Conservation (phyloP, 768 basidiomycete genomes). For the Tubosaeta sp. region DNA sequence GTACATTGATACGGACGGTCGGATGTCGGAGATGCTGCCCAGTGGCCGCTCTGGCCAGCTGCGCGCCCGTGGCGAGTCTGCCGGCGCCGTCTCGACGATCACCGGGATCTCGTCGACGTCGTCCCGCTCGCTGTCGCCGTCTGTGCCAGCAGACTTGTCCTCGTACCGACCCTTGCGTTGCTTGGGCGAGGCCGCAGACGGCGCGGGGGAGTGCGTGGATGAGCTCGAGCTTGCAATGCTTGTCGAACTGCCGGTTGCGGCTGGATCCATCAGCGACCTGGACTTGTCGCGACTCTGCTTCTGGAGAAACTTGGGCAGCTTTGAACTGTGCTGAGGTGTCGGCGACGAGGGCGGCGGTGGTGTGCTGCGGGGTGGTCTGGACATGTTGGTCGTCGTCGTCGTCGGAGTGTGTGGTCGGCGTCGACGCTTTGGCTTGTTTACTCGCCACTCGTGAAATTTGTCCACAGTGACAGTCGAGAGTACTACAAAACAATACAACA, state of each 20-base stretch:
- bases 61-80: constrained; percentile 48
- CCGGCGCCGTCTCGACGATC: constrained; percentile 47
- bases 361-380: constrained; percentile 43
- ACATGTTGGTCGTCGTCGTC: constrained; percentile 32
- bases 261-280: constrained; percentile 44
- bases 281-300: constrained; percentile 60
- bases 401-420: constrained; percentile 1
- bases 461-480: constrained; percentile 5
- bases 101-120: constrained; percentile 53
- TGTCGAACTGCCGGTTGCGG: constrained; percentile 31
- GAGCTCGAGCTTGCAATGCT: constrained; percentile 42
- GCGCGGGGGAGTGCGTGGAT: constrained; percentile 29
- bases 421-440: constrained; percentile 27
- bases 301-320: constrained; percentile 65
- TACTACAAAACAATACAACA: constrained; percentile 6
- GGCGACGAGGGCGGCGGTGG: constrained; percentile 42
- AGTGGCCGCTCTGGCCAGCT: constrained; percentile 55
- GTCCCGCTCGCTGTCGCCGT: constrained; percentile 32
- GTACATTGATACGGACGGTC: constrained; percentile 44
- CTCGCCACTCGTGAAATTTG: constrained; percentile 18
- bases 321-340: constrained; percentile 41
- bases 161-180: constrained; percentile 35
- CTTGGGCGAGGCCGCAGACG: constrained; percentile 28
- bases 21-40: constrained; percentile 40
- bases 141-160: constrained; percentile 18